Evolutionary conservation across 371 early-diverging fungal genomes (phyloP).

Genomic region (Mucor lusitanicus): DNA sequence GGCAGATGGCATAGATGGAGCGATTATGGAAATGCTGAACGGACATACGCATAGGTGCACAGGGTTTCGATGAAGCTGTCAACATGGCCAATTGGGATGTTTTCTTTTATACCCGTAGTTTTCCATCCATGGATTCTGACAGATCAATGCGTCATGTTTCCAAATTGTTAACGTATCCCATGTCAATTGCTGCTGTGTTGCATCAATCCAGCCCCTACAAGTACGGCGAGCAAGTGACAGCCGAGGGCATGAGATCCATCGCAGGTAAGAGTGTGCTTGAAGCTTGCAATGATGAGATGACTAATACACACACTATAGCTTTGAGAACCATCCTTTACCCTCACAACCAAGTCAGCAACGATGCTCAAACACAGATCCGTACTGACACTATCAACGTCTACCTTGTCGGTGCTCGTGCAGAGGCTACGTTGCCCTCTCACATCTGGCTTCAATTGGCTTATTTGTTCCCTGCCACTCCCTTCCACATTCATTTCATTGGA

Average conservation of each 20-base stretch:
- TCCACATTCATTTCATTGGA: constrained; percentile 83
- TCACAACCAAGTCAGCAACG: constrained; percentile 46
- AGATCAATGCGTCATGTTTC: constrained; percentile 83
- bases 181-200: constrained; percentile 78
- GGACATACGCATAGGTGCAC: constrained; percentile 49
- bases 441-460: constrained; percentile 80
- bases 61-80: constrained; percentile 76
- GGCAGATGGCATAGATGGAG: background rate
- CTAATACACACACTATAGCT: constrained; percentile 38
- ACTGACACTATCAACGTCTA: constrained; percentile 72
- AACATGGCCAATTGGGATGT: constrained; percentile 85
- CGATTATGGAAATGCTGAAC: background rate
- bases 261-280: constrained; percentile 45
- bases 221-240: constrained; percentile 67
- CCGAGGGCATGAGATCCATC: constrained; percentile 72
- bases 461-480: constrained; percentile 75
- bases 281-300: background rate
- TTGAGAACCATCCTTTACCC: constrained; percentile 73
- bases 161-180: constrained; percentile 80
- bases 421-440: constrained; percentile 77
- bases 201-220: constrained; percentile 77
- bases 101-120: constrained; percentile 81
- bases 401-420: constrained; percentile 79
- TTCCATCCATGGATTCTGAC: constrained; percentile 73
- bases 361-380: constrained; percentile 45